Evolutionary conservation across 2,329 filamentous ascomycete genomes (phyloP).

Genomic region (Aspergillus hortae): DNA sequence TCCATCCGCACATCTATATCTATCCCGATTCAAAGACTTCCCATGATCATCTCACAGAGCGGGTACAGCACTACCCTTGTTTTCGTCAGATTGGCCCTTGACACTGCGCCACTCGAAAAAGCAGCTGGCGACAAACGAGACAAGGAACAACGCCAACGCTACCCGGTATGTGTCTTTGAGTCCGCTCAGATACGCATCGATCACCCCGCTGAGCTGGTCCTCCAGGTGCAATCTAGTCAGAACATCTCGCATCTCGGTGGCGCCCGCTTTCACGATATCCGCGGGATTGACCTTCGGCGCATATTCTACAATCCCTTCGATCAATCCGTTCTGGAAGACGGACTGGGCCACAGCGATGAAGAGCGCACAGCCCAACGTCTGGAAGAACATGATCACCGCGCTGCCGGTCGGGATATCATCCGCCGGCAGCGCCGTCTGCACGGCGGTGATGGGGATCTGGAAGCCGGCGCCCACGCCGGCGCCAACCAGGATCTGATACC

Average conservation of each 20-base stretch:
- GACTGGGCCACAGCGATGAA: constrained; percentile 52
- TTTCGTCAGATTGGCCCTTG: constrained; percentile 8
- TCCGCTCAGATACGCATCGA: constrained; percentile 19
- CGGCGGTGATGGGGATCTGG: constrained; percentile 35
- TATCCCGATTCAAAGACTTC: too few relatives aligned
- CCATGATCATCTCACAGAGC: background rate
- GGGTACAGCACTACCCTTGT: background rate
- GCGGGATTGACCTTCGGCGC: constrained; percentile 4
- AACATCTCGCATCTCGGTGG: constrained; percentile 17
- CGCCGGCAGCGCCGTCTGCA: constrained; percentile 31
- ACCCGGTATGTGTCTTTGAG: constrained; percentile 19
- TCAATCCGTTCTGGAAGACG: constrained; percentile 49
- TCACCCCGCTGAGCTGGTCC: constrained; percentile 16
- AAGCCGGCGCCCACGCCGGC: constrained; percentile 35
- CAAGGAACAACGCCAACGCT: constrained; percentile 17
- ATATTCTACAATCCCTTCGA: constrained; percentile 24
- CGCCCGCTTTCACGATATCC: constrained; percentile 14
- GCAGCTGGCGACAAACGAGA: constrained; percentile 15
- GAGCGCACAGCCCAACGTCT: constrained; percentile 40
- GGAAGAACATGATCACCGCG: constrained; percentile 34
- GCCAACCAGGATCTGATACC: constrained; percentile 35
- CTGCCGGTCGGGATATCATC: constrained; percentile 34
- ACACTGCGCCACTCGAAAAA: constrained; percentile 25
- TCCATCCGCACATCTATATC: too few relatives aligned
- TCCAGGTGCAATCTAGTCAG: constrained; percentile 6